phyloP scores from a whole-genome alignment of 148 eudicot genomes.

The Vaccinium vitisidaea region DNA sequence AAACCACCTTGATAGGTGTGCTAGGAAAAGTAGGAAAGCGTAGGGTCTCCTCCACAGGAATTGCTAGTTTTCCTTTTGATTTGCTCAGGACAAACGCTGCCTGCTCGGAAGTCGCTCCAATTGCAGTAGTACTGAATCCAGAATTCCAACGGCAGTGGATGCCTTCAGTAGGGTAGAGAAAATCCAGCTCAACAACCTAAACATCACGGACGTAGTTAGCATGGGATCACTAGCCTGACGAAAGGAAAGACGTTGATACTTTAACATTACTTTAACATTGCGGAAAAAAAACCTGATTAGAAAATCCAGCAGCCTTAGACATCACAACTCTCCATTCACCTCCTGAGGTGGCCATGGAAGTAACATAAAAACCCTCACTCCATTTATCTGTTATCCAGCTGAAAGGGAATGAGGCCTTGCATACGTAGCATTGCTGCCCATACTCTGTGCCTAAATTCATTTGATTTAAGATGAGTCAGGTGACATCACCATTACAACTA shows the following conservation, averaged over 20 bases:
- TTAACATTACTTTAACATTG: too few relatives aligned
- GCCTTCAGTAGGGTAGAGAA: conserved; percentile 25
- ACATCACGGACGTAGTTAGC: not conserved
- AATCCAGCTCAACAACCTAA: conserved; percentile 12
- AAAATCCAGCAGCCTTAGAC: conserved; percentile 69
- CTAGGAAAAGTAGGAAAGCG: conserved; percentile 20
- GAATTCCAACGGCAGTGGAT: conserved; percentile 5
- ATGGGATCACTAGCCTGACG: not conserved
- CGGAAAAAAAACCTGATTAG: conserved; percentile 47
- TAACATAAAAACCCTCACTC: conserved; percentile 72
- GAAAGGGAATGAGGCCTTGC: conserved; percentile 69
- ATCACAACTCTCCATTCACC: conserved; percentile 65
- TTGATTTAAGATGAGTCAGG: not conserved
- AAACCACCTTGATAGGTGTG: conserved; percentile 13
- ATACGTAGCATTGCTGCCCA: conserved; percentile 71
- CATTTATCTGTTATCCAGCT: conserved; percentile 81
- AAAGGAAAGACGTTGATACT: not conserved
- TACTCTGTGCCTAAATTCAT: conserved; percentile 49
- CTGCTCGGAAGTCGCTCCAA: conserved; percentile 23
- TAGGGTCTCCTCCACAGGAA: not conserved
- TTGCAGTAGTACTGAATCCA: conserved; percentile 22
- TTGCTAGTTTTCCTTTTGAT: not conserved
- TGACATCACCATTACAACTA: not conserved
- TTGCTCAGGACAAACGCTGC: conserved; percentile 21
- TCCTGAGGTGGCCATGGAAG: conserved; percentile 77